Percentiles rank a stretch among this genome's conserved stretches.
phyloP scores from a whole-genome alignment of 2,329 filamentous ascomycete genomes.

The Colletotrichum lentis region DNA sequence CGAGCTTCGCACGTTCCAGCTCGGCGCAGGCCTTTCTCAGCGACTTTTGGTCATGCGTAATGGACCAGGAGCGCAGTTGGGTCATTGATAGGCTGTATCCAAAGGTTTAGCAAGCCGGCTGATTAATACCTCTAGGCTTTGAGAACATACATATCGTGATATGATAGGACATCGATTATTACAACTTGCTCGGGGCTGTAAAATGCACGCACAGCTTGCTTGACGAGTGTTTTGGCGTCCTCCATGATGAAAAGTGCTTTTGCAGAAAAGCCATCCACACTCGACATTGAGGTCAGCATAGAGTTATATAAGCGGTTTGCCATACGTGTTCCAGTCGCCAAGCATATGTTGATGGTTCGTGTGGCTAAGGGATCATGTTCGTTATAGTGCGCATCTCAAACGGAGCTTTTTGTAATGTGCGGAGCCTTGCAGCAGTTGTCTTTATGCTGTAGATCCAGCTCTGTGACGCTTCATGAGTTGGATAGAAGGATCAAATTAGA shows the following conservation, averaged over 20 bases:
- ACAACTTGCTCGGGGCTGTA: slow-evolving; percentile 1
- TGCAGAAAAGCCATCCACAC: background rate
- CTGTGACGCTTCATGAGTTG: background rate
- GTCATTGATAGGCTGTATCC: no score
- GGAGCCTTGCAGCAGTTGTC: background rate
- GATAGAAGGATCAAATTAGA: no score
- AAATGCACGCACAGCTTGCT: background rate
- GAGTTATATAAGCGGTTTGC: background rate
- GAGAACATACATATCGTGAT: background rate
- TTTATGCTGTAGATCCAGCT: background rate
- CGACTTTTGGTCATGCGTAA: no score
- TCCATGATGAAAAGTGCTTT: background rate
- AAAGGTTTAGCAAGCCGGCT: background rate
- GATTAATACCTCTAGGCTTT: background rate
- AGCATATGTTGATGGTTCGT: background rate
- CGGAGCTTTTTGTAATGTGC: background rate
- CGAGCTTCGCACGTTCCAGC: no score
- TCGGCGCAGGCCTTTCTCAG: no score
- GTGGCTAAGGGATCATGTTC: background rate
- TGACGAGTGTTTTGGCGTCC: background rate
- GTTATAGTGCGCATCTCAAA: background rate
- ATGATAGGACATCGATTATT: background rate
- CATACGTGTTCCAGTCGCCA: background rate
- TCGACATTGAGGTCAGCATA: background rate
- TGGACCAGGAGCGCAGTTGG: no score